Evolutionary conservation across 225 moss, liverwort and hornwort genomes (phyloP), one percentile per base, ranked within the genome.

Genomic region (Marchantia polymorpha): DNA sequence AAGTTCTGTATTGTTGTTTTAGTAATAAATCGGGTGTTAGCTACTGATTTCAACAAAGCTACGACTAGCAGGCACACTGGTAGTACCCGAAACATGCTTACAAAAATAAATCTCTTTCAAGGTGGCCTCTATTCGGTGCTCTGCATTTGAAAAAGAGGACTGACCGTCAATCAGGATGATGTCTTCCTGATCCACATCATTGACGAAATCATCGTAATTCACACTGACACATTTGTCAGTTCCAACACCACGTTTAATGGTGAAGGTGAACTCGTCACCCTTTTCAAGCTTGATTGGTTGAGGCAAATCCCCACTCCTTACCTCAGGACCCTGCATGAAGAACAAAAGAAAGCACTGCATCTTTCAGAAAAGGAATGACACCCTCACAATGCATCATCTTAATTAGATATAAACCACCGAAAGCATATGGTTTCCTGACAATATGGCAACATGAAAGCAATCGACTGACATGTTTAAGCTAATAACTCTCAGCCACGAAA

Each of bases 121-220:
- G 22, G 61, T 61, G 61, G 61, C 61, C 23, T 23, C 16, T 30
- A 67, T 46, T 17, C 13, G 51, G 49, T 26, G 46, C 26, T 64
- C 8, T 69, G n/a, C 31, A 52, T 64, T 69, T 67, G 22, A 53
- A 29, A 23, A 71, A 29, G 51, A 29, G 66, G 69, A 83, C 79
- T 67, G 26, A 96, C 96, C 96, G 75, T 97, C 97, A 73, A 97
- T 90, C 25, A 94, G 94, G 78, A 97, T 79, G 22, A 87, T 93
- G 82, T 97, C 97, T 3, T 93, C 87, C 69, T 79, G 47, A 72
- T 94, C 97, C 61, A 94, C 92, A 81, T 94, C 97, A 52, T 81
- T 94, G 50, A 97, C 97, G 66, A 97, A 97, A 82, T 94, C 96
- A 79, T 97, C 94, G 51, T 97, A 97, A 74, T 97, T 97, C 63